Evolutionary conservation across 371 early-diverging fungal species (phyloP).

Genomic region (Mortierella sp.): DNA sequence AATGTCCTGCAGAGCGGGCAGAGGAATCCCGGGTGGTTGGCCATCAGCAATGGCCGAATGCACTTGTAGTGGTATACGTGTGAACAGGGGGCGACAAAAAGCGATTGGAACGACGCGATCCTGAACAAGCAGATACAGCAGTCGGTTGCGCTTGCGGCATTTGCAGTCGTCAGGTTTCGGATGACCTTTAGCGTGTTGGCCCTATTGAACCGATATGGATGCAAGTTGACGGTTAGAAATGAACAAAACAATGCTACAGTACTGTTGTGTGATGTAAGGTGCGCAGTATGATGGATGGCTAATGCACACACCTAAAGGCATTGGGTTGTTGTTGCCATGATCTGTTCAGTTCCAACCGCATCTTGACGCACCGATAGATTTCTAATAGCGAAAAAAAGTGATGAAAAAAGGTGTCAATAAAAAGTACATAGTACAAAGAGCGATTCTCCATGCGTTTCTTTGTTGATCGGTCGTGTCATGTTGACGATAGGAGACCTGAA

Average conservation of each 20-base stretch:
- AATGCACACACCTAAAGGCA: conserved; percentile 60
- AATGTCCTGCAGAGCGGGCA: conserved; percentile 96
- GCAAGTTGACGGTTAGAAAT: not conserved
- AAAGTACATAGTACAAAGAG: not conserved
- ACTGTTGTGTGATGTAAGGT: no score
- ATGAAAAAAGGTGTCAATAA: not conserved
- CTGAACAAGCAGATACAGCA: conserved; percentile 96
- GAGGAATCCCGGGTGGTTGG: conserved; percentile 83
- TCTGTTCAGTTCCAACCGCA: conserved; percentile 84
- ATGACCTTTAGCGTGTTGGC: conserved; percentile 55
- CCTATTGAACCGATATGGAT: conserved; percentile 5
- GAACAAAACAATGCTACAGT: not conserved
- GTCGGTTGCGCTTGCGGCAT: conserved; percentile 67
- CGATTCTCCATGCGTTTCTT: not conserved
- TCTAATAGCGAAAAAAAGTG: conserved; percentile 1
- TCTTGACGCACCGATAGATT: conserved; percentile 58
- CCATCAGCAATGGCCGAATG: conserved; percentile 81
- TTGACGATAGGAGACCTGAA: no score
- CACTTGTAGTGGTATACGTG: conserved; percentile 97
- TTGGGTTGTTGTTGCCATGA: conserved; percentile 74
- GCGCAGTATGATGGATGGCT: not conserved
- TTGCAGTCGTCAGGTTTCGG: conserved; percentile 45
- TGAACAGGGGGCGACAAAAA: conserved; percentile 95
- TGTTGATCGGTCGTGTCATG: not conserved
- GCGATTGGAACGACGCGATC: conserved; percentile 91